Conservation (phyloP, 768 basidiomycete genomes). For the Chiua virens region DNA sequence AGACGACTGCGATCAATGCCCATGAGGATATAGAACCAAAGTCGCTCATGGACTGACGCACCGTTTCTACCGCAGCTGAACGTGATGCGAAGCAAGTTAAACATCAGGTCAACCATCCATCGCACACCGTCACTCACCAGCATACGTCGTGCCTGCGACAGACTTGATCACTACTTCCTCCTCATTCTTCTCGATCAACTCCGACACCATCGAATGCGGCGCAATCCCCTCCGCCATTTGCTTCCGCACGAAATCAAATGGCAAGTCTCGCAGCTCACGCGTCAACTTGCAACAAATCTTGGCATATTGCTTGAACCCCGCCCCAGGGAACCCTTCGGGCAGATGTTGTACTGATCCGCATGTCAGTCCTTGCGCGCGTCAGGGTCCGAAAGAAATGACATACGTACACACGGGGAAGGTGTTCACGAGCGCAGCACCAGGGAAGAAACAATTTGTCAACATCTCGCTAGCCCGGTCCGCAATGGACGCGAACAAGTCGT, state of each 20-base stretch:
- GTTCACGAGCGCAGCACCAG: constrained; percentile 34
- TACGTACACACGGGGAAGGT: constrained; percentile 29
- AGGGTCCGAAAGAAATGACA: background rate
- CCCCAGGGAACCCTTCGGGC: constrained; percentile 33
- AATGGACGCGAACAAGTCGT: constrained; percentile 33
- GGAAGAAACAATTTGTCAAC: constrained; percentile 27
- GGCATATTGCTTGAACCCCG: constrained; percentile 27
- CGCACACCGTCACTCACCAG: constrained; percentile 16
- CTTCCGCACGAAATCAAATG: constrained; percentile 18
- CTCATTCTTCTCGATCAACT: constrained; percentile 23
- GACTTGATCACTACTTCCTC: constrained; percentile 29
- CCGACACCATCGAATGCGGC: constrained; percentile 20
- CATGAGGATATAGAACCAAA: background rate
- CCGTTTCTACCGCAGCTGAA: constrained; percentile 24
- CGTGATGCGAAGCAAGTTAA: background rate
- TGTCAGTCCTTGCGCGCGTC: background rate
- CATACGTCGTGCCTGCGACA: constrained; percentile 32
- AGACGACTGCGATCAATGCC: constrained; percentile 10
- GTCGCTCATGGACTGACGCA: background rate
- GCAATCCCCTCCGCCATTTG: constrained; percentile 18
- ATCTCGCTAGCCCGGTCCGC: constrained; percentile 32
- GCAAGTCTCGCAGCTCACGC: constrained; percentile 16
- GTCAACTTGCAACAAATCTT: constrained; percentile 16
- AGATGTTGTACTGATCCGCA: constrained; percentile 20
- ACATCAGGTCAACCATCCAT: no score